These are phyloP conservation scores for Lodderomyces oxycetoniae DNA, from an alignment of 1,139 yeast genomes.

Conservation along the genomic window DNA sequence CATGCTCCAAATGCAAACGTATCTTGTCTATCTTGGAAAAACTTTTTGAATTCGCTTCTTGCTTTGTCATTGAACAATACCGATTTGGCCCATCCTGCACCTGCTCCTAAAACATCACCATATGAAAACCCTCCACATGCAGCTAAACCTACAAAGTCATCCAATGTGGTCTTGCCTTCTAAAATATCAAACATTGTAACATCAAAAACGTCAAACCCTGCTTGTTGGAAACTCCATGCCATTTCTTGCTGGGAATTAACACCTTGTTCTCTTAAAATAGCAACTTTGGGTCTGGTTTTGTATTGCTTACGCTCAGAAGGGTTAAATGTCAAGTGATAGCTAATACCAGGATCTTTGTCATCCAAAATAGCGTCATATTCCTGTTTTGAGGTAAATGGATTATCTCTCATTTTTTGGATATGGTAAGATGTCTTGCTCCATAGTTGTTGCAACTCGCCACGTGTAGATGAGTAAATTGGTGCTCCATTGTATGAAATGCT, in stretches of 20 bases:
- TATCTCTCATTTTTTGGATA: constrained; percentile 89
- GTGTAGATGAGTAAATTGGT: constrained; percentile 46
- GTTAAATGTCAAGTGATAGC: constrained; percentile 70
- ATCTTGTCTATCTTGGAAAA: constrained; percentile 81
- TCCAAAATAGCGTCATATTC: constrained; percentile 74
- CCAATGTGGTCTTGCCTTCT: constrained; percentile 65
- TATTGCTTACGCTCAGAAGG: constrained; percentile 23
- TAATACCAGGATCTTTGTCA: constrained; percentile 85
- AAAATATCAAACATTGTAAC: constrained; percentile 96
- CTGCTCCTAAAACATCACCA: constrained; percentile 99
- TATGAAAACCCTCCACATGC: constrained; percentile 99
- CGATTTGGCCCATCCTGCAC: constrained; percentile 99
- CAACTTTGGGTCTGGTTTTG: constrained; percentile 70
- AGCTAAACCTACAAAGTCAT: constrained; percentile 86
- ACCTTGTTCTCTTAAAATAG: constrained; percentile 97
- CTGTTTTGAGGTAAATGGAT: constrained; percentile 84
- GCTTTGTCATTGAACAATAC: constrained; percentile 82
- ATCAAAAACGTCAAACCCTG: constrained; percentile 90
- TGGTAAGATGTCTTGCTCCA: constrained; percentile 92
- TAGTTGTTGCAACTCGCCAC: constrained; percentile 70
- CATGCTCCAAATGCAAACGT: constrained; percentile 99
- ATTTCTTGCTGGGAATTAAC: constrained; percentile 97
- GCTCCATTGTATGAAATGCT: constrained; percentile 45
- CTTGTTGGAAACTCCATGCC: constrained; percentile 96
- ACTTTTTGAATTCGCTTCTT: constrained; percentile 67